Evolutionary conservation across 305 asterid genomes (phyloP).

Genomic region (Salvia sclarea): DNA sequence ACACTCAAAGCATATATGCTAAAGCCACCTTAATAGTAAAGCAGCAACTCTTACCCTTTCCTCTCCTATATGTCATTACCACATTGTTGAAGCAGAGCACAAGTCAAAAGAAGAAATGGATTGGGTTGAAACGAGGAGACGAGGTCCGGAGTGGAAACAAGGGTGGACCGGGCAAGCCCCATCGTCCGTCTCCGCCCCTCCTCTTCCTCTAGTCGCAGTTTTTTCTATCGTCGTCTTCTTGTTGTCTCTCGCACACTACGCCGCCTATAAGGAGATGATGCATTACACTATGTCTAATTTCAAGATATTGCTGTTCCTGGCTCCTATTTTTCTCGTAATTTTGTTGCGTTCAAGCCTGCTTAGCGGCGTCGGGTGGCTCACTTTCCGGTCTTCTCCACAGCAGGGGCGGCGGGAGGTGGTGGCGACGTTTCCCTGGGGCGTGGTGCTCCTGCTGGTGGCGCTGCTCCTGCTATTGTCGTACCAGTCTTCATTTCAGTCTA

Average conservation of each 20-base stretch:
- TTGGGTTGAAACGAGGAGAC: conserved; percentile 38
- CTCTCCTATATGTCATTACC: conserved; percentile 16
- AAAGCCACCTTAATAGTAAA: conserved; percentile 39
- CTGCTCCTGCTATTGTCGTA: conserved; percentile 58
- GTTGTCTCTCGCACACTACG: conserved; percentile 57
- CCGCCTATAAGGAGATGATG: conserved; percentile 49
- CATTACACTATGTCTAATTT: conserved; percentile 34
- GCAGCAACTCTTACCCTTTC: conserved; percentile 30
- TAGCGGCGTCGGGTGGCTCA: conserved; percentile 30
- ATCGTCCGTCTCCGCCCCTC: conserved; percentile 62
- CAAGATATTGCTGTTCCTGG: conserved; percentile 52
- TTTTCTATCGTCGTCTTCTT: conserved; percentile 57
- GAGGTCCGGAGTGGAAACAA: conserved; percentile 60
- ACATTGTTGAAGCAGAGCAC: background rate
- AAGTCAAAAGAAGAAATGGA: conserved; percentile 38
- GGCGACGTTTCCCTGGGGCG: conserved; percentile 58
- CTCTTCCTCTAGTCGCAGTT: conserved; percentile 55
- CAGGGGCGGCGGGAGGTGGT: conserved; percentile 29
- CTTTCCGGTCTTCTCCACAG: conserved; percentile 34
- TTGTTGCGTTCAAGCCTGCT: conserved; percentile 38
- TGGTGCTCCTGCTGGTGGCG: conserved; percentile 47
- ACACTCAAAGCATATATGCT: conserved; percentile 70
- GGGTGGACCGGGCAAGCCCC: conserved; percentile 50
- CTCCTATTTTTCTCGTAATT: conserved; percentile 46
- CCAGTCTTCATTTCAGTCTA: conserved; percentile 56